Base-by-base conservation (phyloP, 352 stramenopile genomes). In the Halophytophthora batemanensis region DNA sequence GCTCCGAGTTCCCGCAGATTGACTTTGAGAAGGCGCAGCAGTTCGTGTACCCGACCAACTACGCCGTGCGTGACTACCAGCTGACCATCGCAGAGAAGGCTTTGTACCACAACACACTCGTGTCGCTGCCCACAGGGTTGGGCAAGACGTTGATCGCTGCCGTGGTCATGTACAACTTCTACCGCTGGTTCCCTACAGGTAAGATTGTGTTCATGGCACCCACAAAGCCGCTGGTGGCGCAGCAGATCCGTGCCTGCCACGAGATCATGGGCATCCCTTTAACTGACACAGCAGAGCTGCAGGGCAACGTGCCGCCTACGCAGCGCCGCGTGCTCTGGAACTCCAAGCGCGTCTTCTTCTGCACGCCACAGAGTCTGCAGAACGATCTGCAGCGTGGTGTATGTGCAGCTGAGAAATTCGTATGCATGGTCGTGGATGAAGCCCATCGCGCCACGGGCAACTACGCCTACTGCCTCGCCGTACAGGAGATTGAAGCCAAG, bases 101-200 rank as follows among this genome's bases (percentile, higher is more conserved):
- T 1, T 65, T 99, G 34, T 95, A 98, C 34, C 74, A 96, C 39
- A 99, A 99, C 70, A 99, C 97, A 31, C 80, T 99, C 14, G 97
- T 99, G 33, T 96, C 87, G n/a, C 70, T 99, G 3, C 97, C 97
- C 0, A 99, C 97, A 3, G 97, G 97, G 15, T 71, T 99, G 12
- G 97, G 97, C n/a, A 99, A 99, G 71, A 99, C 97, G 11, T 74
- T 99, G 7, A 98, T 99, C 65, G 97, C 97, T 29, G 95, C 96
- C 6, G 97, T 99, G 2, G 96, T 99, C 34, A 99, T 99, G 94
- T 99, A 98, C 79, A 99, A 99, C 81, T 99, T 96, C 61, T 98
- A 98, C 66, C 81, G 96, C 5, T 99, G 96, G 97, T 99, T 98
- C 68, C 95, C 96, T 6, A 70, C 61, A 6, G 87, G 87, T 14